Conservation (phyloP, 805 yeast species). For the Saccharomyces paradoxus region DNA sequence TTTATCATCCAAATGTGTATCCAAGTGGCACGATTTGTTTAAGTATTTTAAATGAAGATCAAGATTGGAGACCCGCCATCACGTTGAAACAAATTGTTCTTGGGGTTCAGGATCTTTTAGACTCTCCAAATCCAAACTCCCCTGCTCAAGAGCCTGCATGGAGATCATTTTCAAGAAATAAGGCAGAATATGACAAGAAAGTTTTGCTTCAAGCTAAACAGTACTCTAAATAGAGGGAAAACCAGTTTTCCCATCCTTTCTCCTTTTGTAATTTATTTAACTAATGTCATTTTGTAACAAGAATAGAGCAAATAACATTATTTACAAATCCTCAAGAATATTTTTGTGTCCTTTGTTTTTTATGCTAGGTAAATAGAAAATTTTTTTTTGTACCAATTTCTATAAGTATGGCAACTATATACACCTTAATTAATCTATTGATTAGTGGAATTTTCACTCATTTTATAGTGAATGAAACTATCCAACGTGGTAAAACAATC, state of each 20-base stretch:
- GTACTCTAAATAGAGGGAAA: conserved; percentile 40
- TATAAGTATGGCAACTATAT: neutral
- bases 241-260: neutral
- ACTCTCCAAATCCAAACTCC: conserved; percentile 85
- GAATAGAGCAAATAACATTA: neutral
- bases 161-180: conserved; percentile 71
- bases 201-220: conserved; percentile 74
- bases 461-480: conserved; percentile 73
- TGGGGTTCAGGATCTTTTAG: conserved; percentile 87
- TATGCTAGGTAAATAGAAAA: neutral
- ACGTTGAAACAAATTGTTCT: conserved; percentile 80
- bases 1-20: conserved; percentile 95
- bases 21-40: conserved; percentile 96
- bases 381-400: neutral
- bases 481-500: conserved; percentile 60
- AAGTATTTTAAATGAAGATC: conserved; percentile 85
- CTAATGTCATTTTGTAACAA: neutral
- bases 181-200: conserved; percentile 59
- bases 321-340: neutral
- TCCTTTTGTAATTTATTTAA: neutral
- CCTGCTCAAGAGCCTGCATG: conserved; percentile 98
- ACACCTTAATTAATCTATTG: neutral
- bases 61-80: conserved; percentile 97
- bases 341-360: neutral
- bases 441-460: conserved; percentile 30